Base-by-base conservation (phyloP, 2,329 filamentous ascomycete species). In the Calonectria pseudoturangicola region DNA sequence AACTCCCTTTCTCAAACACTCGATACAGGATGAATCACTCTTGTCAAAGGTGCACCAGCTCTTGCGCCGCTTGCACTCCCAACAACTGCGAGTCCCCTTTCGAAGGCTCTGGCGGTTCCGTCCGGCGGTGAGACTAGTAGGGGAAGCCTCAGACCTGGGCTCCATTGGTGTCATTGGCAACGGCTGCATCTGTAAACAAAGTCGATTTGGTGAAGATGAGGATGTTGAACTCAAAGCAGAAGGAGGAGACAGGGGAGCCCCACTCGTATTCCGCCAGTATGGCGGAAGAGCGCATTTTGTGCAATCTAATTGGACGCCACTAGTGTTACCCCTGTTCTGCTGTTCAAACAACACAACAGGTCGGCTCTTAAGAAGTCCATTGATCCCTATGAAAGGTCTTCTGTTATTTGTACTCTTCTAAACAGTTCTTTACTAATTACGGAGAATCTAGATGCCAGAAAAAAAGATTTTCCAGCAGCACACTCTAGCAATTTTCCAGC, bases 1-100 rank as follows among this genome's bases (percentile, higher is more conserved):
- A 3, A 41, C 33, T 4, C 54, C 54, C 3, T 58, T 58, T 9
- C 54, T 33, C 54, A 21, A 21, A n/a, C 33, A 58, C n/a, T 58
- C 33, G 33, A 21, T 25, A n/a, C 54, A 58, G 6, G 54, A 41
- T 12, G 54, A 25, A 41, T 58, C 33, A 27, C n/a, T 36, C 12
- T 41, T 58, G n/a, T 39, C 54, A 27, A 41, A 58, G 2, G 54
- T 58, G 33, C 54, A 58, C 9, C 54, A n/a, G 9, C 54, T 58
- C 13, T 58, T 58, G 33, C 54, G 54, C n/a, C 54, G 33, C 54
- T 58, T 58, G 54, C 54, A 58, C 6, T 58, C 54, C 54, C 54
- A 58, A 21, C 54, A 58, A 21, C 54, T 58, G 54, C 54, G 54
- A 33, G 54, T 58, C 12, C 54, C 33, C 15, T 41, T 58, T 12